Percentiles rank a stretch among this genome's conserved stretches.
phyloP scores from a whole-genome alignment of 2,329 filamentous ascomycete species.

The Fusarium aywerte region DNA sequence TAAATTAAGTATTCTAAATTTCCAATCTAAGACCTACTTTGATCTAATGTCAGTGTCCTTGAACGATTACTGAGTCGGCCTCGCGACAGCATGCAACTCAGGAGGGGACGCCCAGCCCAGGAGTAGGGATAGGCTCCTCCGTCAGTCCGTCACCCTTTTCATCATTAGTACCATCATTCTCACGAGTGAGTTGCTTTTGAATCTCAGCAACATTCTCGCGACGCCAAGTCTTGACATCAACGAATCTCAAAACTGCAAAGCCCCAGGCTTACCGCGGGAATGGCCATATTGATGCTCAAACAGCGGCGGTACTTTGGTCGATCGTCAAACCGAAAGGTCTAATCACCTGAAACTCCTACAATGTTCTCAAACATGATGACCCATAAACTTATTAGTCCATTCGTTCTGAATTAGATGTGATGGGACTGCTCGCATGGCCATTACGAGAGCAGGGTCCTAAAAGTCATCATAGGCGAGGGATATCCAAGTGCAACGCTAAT shows the following conservation, averaged over 20 bases:
- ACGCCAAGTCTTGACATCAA: slow-evolving; percentile 54
- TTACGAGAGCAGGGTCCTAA: slow-evolving; percentile 67
- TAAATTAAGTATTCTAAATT: neutral
- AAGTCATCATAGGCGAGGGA: slow-evolving; percentile 66
- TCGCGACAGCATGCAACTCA: slow-evolving; percentile 3
- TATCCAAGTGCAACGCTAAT: too few species aligned
- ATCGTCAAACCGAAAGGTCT: slow-evolving; percentile 67
- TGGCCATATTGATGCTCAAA: slow-evolving; percentile 58
- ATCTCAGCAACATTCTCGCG: slow-evolving; percentile 15
- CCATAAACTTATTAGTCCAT: slow-evolving; percentile 31
- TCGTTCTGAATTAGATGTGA: neutral
- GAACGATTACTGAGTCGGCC: neutral
- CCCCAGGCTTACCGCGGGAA: slow-evolving; percentile 56
- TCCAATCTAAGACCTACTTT: neutral
- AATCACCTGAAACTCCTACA: slow-evolving; percentile 69
- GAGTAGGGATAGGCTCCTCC: neutral
- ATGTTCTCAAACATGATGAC: slow-evolving; percentile 72
- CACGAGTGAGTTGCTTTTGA: slow-evolving; percentile 14
- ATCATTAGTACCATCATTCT: slow-evolving; percentile 25
- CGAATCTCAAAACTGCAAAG: slow-evolving; percentile 56
- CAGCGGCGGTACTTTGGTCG: slow-evolving; percentile 62
- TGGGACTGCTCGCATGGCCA: slow-evolving; percentile 60
- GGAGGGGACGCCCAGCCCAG: neutral
- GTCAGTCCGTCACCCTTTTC: slow-evolving; percentile 15
- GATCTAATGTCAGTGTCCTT: neutral